Base-by-base conservation (phyloP, 192 early-diverging fungal genomes). In the Backusella psychrophila region DNA sequence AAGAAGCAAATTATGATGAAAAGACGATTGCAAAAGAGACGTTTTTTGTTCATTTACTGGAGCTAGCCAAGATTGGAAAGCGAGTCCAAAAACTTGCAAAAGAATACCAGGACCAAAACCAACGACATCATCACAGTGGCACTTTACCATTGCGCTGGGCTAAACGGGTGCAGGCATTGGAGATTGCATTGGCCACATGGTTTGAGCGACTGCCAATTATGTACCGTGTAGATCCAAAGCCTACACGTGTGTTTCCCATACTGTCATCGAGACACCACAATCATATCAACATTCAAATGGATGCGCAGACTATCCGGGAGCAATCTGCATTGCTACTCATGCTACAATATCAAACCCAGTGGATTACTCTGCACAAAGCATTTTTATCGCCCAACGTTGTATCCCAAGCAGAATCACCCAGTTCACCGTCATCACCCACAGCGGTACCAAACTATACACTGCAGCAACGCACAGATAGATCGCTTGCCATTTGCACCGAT, bases 271-370 rank as follows among this genome's bases (percentile, higher is more conserved):
- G 41, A 33, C 9, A 23, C 26, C 72, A 35, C 17, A 19, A 66
- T 26, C 70, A 53, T 36, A 29, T 29, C 23, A 63, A 63, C 52
- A 46, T 26, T 19, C 52, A 69, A 26, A 72, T 78, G 70, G 77
- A 72, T 67, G 71, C 71, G 14, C 71, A 66, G 31, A 52, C 49
- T 1, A 41, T 82, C 7, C 33, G 66, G 11, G 66, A 76, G 38
- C 77, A 82, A 23, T 71, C 75, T 36, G 65, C 75, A 36, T 56
- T 82, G 19, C 36, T 82, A 34, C 56, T 82, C 11, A 75, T 79
- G 73, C n/a, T 82, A 7, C 77, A 79, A 38, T 82, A 82, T 33
- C 75, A 82, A 63, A 76, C 77, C 0, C 77, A 79, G 59, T 82
- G 81, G 81, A 67, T 82, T n/a, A 52, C 67, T 14, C 53, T 82